phyloP scores from a whole-genome alignment of 805 yeast species.

The Kluyveromyces siamensis region DNA sequence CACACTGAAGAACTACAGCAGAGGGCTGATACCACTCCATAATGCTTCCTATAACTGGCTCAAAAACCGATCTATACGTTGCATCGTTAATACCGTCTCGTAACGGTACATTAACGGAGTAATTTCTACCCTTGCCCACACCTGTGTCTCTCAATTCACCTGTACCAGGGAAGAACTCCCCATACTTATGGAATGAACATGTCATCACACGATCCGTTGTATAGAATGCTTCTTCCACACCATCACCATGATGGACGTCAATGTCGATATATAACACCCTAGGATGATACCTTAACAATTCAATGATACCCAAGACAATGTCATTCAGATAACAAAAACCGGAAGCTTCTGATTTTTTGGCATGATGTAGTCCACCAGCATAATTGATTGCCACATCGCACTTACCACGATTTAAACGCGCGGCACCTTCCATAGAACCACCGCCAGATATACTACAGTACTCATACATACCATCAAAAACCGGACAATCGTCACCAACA shows the following conservation, averaged over 20 bases:
- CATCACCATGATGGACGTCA: conserved; percentile 92
- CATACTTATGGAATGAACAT: conserved; percentile 83
- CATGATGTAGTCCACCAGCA: conserved; percentile 92
- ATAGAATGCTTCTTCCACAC: conserved; percentile 90
- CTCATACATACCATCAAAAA: conserved; percentile 69
- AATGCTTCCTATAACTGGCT: conserved; percentile 72
- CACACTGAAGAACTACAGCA: conserved; percentile 95
- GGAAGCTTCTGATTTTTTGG: conserved; percentile 80
- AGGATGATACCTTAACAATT: conserved; percentile 72
- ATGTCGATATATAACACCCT: conserved; percentile 83
- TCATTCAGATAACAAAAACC: conserved; percentile 91
- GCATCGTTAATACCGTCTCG: conserved; percentile 92
- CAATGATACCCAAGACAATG: conserved; percentile 76
- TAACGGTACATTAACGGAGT: conserved; percentile 77
- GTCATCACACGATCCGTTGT: conserved; percentile 90
- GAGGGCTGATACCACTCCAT: conserved; percentile 89
- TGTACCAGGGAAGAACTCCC: conserved; percentile 90
- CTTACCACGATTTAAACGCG: conserved; percentile 69
- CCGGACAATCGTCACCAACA: conserved; percentile 92
- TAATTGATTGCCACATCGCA: conserved; percentile 89
- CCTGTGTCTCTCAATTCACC: conserved; percentile 83
- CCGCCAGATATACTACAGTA: conserved; percentile 78
- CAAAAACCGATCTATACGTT: conserved; percentile 68
- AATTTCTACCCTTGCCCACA: conserved; percentile 74
- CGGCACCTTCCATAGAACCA: conserved; percentile 85